These are phyloP conservation scores for Dichomitus squalens DNA, from an alignment of 1,284 basidiomycete species.

Conservation along the genomic window DNA sequence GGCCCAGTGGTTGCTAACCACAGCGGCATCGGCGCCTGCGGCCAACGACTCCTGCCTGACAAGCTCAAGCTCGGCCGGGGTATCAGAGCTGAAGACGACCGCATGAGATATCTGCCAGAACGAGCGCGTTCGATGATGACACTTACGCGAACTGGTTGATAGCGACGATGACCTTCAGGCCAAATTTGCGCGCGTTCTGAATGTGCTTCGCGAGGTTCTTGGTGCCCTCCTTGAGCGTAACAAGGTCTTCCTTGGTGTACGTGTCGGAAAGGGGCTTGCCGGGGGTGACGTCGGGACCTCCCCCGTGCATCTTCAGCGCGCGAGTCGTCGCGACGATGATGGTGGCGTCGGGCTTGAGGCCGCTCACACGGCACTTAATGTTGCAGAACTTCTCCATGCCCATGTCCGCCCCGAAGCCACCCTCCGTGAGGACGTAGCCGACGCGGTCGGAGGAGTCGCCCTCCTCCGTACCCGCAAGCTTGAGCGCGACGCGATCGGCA, in stretches of 20 bases:
- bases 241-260: conserved; percentile 93
- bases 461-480: conserved; percentile 95
- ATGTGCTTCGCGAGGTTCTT: conserved; percentile 95
- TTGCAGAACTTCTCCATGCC: conserved; percentile 99
- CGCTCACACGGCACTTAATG: conserved; percentile 97
- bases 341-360: conserved; percentile 90
- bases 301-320: conserved; percentile 99
- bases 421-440: conserved; percentile 98
- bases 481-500: conserved; percentile 94
- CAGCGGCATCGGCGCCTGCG: conserved; percentile 93
- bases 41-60: conserved; percentile 80
- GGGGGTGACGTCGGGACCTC: conserved; percentile 95
- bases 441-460: conserved; percentile 82
- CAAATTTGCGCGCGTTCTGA: conserved; percentile 94
- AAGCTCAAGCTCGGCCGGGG: conserved; percentile 87
- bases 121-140: background rate
- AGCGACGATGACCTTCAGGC: conserved; percentile 95
- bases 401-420: conserved; percentile 99
- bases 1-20: conserved; percentile 97
- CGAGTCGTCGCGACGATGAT: conserved; percentile 97
- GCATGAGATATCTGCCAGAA: background rate
- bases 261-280: conserved; percentile 94
- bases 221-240: conserved; percentile 89
- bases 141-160: conserved; percentile 94
- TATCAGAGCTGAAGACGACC: conserved; percentile 74